These are phyloP conservation scores for Epipyxis sp. DNA, from an alignment of 108 stramenopile genomes.

Conservation along the genomic window DNA sequence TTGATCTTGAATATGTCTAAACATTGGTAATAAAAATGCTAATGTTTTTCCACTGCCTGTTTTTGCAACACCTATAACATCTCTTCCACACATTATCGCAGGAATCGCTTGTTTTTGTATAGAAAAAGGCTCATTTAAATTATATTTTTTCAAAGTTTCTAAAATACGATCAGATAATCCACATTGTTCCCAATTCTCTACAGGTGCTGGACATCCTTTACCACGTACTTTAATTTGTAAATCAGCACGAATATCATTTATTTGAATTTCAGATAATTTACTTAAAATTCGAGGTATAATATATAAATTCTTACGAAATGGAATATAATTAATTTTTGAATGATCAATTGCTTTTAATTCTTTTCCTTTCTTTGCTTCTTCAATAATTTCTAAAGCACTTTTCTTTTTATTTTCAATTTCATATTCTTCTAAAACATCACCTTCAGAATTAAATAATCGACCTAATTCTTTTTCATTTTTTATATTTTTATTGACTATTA, in stretches of 20 bases:
- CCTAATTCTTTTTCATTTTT: conserved; percentile 38
- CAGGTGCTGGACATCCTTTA: conserved; percentile 81
- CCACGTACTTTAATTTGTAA: conserved; percentile 82
- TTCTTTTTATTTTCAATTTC: conserved; percentile 73
- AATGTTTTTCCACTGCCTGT: conserved; percentile 96
- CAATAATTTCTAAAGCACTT: conserved; percentile 78
- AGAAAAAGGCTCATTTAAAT: conserved; percentile 78
- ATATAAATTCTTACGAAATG: conserved; percentile 87
- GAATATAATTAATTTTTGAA: conserved; percentile 75
- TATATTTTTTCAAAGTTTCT: conserved; percentile 41
- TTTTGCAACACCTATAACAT: conserved; percentile 98
- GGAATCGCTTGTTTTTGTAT: conserved; percentile 96
- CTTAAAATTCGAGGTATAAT: conserved; percentile 78
- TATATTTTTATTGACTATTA: conserved; percentile 8
- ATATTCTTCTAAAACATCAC: conserved; percentile 86
- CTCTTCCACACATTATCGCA: conserved; percentile 93
- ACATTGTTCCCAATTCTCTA: conserved; percentile 81
- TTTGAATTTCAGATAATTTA: conserved; percentile 62
- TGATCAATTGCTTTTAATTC: conserved; percentile 93
- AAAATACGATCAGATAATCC: conserved; percentile 81
- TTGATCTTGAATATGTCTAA: conserved; percentile 89
- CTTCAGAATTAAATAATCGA: conserved; percentile 46
- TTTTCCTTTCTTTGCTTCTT: conserved; percentile 85
- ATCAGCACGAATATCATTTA: conserved; percentile 63
- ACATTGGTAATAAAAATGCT: conserved; percentile 87